These are phyloP conservation scores for Ascochyta lentis DNA, from an alignment of 2,329 filamentous ascomycete genomes.

Conservation along the genomic window DNA sequence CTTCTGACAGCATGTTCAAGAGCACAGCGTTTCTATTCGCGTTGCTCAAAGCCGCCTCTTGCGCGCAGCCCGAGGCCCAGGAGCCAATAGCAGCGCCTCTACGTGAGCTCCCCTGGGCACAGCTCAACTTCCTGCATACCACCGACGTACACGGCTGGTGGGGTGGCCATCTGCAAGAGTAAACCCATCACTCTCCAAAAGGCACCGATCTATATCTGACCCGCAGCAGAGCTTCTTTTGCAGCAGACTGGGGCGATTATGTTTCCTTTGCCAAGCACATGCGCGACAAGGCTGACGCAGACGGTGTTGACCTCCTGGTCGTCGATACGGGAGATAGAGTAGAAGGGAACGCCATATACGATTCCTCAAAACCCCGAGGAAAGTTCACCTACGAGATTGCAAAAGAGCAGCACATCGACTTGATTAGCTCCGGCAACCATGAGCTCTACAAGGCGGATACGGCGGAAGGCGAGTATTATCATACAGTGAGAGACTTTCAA, in stretches of 20 bases:
- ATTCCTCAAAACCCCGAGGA: constrained; percentile 86
- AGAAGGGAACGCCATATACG: constrained; percentile 94
- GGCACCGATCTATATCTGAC: constrained; percentile 12
- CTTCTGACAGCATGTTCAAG: constrained; percentile 26
- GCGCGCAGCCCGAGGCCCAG: constrained; percentile 80
- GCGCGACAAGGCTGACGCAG: constrained; percentile 75
- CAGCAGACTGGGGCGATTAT: constrained; percentile 97
- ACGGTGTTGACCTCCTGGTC: constrained; percentile 85
- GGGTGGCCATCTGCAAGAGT: constrained; percentile 91
- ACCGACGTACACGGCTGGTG: constrained; percentile 97
- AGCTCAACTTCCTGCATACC: constrained; percentile 89
- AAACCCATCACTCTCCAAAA: not conserved
- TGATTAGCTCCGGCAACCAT: constrained; percentile 90
- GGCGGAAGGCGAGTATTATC: constrained; percentile 76
- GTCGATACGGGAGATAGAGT: constrained; percentile 93
- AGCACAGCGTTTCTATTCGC: constrained; percentile 19
- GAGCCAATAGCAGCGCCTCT: constrained; percentile 79
- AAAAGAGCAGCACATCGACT: constrained; percentile 79
- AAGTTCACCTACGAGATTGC: constrained; percentile 88
- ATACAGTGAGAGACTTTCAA: constrained; percentile 82
- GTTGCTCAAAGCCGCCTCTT: constrained; percentile 52
- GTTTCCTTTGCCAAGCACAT: constrained; percentile 89
- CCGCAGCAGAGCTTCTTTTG: constrained; percentile 75
- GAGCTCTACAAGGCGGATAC: constrained; percentile 87
- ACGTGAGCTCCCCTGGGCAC: constrained; percentile 86